A percentile compares a stretch with the other conserved stretches of the same genome.
Evolutionary conservation across 2,329 filamentous ascomycete genomes (phyloP).

Genomic region (Xylaria hypoxylon): DNA sequence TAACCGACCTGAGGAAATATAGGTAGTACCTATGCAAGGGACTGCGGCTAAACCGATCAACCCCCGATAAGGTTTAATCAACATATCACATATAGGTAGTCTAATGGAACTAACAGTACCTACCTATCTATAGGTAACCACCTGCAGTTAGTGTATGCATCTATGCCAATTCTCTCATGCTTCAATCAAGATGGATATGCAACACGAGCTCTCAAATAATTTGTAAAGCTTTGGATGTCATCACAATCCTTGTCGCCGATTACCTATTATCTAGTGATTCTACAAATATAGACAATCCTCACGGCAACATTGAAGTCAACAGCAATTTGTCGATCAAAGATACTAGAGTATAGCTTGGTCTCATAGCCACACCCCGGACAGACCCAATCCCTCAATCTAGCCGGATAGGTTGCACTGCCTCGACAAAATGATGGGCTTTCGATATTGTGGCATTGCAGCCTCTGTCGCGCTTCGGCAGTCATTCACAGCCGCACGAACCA

Average conservation of each 20-base stretch:
- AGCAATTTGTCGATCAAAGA: not conserved
- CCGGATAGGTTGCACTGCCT: not conserved
- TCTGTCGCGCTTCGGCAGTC: slow-evolving; percentile 38
- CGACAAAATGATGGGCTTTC: slow-evolving; percentile 42
- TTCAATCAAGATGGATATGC: too few relatives aligned
- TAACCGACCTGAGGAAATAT: too few relatives aligned
- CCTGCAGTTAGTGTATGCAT: too few relatives aligned
- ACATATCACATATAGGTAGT: too few relatives aligned
- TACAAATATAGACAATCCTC: slow-evolving; percentile 1
- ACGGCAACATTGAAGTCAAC: not conserved
- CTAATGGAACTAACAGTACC: too few relatives aligned
- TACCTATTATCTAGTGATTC: slow-evolving; percentile 2
- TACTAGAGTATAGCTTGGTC: not conserved
- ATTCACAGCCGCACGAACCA: slow-evolving; percentile 31
- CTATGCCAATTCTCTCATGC: too few relatives aligned
- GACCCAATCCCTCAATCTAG: not conserved
- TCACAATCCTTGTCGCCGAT: slow-evolving; percentile 17
- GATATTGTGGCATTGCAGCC: slow-evolving; percentile 42
- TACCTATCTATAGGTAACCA: too few relatives aligned
- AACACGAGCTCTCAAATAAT: too few relatives aligned
- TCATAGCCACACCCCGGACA: not conserved
- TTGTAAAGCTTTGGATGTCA: not conserved
- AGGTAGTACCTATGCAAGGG: too few relatives aligned
- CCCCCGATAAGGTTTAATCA: too few relatives aligned
- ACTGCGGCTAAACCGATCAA: too few relatives aligned